Evolutionary conservation across 2,329 filamentous ascomycete species (phyloP), one percentile per base, ranked within the genome.

Genomic region (Penicillium sp.): DNA sequence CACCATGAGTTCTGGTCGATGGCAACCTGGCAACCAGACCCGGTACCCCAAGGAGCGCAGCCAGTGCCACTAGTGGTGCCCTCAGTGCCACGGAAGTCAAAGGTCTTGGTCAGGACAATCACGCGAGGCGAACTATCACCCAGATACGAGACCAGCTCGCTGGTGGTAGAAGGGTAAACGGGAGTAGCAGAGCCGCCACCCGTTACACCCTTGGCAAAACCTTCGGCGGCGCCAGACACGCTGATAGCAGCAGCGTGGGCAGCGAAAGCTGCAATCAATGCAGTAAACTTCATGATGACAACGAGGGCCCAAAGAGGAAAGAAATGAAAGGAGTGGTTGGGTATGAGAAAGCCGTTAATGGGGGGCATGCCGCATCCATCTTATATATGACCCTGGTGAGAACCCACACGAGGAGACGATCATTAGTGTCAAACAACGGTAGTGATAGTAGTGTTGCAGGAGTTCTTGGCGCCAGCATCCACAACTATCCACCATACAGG

Each of bases 1-100:
- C 86, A 88, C 82, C 84, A 86, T 69, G 80, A 70, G 70, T 86
- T 76, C 77, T 85, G 78, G 77, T 87, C 84, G 72, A 89, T 87
- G 64, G 86, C 83, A 45, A 81, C 67, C 78, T 89, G 86, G 75
- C 86, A 85, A 11, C 61, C 75, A 2, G 81, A 74, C 11, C 71
- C 80, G 28, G 83, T 85, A 40, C 83, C 85, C 76, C 81, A 85
- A 26, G 86, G 85, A 16, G 85, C 82, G 68, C 87, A 89, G 25
- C 86, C 86, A 16, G 78, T 81, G 43, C 73, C 80, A 30, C 78
- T 83, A 5, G 77, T 78, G 7, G 62, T 67, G 42, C 85, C 85
- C 72, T 87, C 85, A 11, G 79, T 80, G 40, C 79, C 80, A 35
- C 77, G 82, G 78, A 86, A 87, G 55, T 68, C 67, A 19, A 69